Conservation (phyloP, 768 basidiomycete genomes). For the Xerocomus spinulosus region DNA sequence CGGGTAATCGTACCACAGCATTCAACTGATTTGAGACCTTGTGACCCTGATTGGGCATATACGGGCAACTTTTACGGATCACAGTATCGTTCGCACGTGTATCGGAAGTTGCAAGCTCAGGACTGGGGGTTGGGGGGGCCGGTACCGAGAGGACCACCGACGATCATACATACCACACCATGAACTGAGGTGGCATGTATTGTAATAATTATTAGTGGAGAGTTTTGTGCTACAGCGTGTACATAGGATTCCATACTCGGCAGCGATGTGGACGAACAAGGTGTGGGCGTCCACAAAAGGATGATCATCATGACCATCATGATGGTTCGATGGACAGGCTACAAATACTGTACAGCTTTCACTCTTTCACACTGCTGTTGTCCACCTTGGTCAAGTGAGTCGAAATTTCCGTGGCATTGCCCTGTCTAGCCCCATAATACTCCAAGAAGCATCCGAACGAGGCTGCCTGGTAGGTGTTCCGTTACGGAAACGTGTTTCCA, state of each 20-base stretch:
- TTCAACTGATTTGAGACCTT: conserved; percentile 15
- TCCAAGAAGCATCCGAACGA: conserved; percentile 16
- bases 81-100: conserved; percentile 29
- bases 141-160: conserved; percentile 25
- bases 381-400: background rate
- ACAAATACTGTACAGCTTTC: too few species aligned
- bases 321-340: conserved; percentile 1
- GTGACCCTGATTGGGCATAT: conserved; percentile 27
- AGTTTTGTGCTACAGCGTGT: too few species aligned
- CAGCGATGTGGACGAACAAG: background rate
- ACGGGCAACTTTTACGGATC: conserved; percentile 27
- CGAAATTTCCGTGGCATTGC: conserved; percentile 23
- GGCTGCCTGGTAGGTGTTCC: conserved; percentile 13
- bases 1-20: conserved; percentile 14
- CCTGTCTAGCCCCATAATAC: conserved; percentile 6
- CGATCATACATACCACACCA: conserved; percentile 23
- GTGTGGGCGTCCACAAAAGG: too few species aligned
- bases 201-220: conserved; percentile 5
- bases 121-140: conserved; percentile 22
- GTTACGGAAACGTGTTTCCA: conserved; percentile 28
- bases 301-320: background rate
- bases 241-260: background rate
- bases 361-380: conserved; percentile 1
- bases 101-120: conserved; percentile 28
- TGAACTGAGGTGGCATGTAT: conserved; percentile 7